Base-by-base conservation (phyloP, 176 grass and related monocot species). In the Lolium rigidum region DNA sequence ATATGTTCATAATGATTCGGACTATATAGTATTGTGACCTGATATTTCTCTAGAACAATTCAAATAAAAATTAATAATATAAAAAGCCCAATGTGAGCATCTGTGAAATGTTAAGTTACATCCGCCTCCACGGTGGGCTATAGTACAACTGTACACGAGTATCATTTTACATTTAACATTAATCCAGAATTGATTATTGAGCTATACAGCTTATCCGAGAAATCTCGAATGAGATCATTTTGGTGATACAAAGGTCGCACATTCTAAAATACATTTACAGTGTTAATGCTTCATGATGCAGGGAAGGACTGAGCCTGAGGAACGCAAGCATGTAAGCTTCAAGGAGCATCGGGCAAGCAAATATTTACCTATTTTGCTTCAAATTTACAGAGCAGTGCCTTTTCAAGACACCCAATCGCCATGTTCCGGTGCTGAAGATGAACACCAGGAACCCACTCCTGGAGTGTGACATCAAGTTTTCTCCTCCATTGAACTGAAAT, bases 401-500 rank as follows among this genome's bases (percentile, higher is more conserved):
- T 70, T 16, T 5, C 26, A 1, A 15, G 66, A 38, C 58, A 62
- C 15, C 49, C 38, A 35, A 68, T 48, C 49, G 10, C 7, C 1
- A 54, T 84, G 62, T 50, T 41, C 57, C 4, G 41, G 43, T 13
- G 59, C 68, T 80, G 76, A 83, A 70, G 52, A 80, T 15, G 41
- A 79, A 76, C 50, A 87, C 17, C 26, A 80, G 28, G 74, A 48
- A 64, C 60, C 13, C 28, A 64, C 41, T 54, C 67, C 20, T 64
- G 20, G 59, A 15, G 38, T 14, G 21, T 18, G 72, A 2, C 28
- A 88, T 96, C 86, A 96, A 65, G 94, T 96, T 83, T 94, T 89
- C 82, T 91, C 96, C 60, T 89, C 57, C 74, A 74, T 73, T 70
- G 82, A 85, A 13, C n/a, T 86, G 74, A 98, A 98, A 74, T 93